Conservation (phyloP, 129 eudicot genomes). For the Artemisia argyi region DNA sequence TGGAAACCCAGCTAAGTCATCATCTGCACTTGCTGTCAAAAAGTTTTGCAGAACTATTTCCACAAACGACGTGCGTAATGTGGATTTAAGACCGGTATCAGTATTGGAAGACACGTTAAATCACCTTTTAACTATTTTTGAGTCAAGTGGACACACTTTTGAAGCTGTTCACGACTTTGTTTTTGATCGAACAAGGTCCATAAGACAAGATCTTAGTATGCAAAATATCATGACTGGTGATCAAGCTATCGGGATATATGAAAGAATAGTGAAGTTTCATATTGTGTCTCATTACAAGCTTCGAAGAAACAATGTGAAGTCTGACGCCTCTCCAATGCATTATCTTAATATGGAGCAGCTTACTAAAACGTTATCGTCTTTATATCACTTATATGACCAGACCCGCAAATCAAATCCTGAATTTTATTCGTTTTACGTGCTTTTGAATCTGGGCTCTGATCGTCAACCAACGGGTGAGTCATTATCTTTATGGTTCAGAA, state of each 20-base stretch:
- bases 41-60: constrained; percentile 98
- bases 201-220: constrained; percentile 94
- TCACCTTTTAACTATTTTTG: constrained; percentile 56
- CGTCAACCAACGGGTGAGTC: constrained; percentile 60
- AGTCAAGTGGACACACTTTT: constrained; percentile 54
- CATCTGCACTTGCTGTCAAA: constrained; percentile 78
- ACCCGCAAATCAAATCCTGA: constrained; percentile 54
- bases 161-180: constrained; percentile 81
- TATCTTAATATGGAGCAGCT: constrained; percentile 93
- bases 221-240: constrained; percentile 46
- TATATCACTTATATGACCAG: constrained; percentile 61
- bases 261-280: constrained; percentile 81
- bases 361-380: constrained; percentile 56
- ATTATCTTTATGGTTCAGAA: constrained; percentile 71
- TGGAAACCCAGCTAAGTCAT: constrained; percentile 70
- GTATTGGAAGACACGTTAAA: constrained; percentile 74
- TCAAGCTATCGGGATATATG: constrained; percentile 59
- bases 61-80: constrained; percentile 43
- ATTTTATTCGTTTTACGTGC: constrained; percentile 66
- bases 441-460: constrained; percentile 62
- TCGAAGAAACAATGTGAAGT: constrained; percentile 20
- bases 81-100: constrained; percentile 66
- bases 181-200: constrained; percentile 87
- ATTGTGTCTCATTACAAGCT: constrained; percentile 75
- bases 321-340: constrained; percentile 52